Base-by-base conservation (phyloP, 257 asterid species). In the Marsdenia floribunda region DNA sequence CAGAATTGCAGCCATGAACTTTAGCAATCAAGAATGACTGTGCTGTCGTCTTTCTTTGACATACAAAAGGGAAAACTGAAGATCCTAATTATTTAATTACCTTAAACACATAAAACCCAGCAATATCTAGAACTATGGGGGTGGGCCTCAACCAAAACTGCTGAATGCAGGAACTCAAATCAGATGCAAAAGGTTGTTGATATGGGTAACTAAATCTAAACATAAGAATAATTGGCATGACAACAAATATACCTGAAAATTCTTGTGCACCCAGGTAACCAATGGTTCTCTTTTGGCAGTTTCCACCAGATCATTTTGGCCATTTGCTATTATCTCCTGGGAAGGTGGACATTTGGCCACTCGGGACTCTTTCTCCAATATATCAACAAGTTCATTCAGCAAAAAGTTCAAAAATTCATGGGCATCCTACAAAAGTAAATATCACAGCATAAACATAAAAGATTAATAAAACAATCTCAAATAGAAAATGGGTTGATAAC, bases 231-330 rank as follows among this genome's bases (percentile, higher is more conserved):
- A 6, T 64, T 64, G 21, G 70, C 13, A 35, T 7, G 24, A 35
- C 6, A 7, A 35, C 13, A 33, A 26, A 40, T 70, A 72, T 76
- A 90, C 98, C 98, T 93, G 98, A 78, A 93, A 93, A 77, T 78
- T 88, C 80, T 88, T 93, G 87, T 93, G 98, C 75, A 91, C 98
- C 98, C 94, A 93, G 63, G 94, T 89, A 38, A 88, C 88, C 52
- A 87, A 59, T 29, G 88, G 90, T 82, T 90, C 95, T 83, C 85
- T 87, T 75, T 77, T 77, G 64, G 92, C 92, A 75, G 87, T 89
- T 74, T 82, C 68, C 22, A 73, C 86, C 42, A 83, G 85, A 76
- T 82, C 82, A 75, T 80, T 83, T 63, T 83, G 85, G 76, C 93
- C 94, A 75, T 88, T 86, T 49, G 80, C 83, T 47, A 68, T 77